A percentile compares a stretch with the other conserved stretches of the same genome.
Evolutionary conservation across 225 moss, liverwort and hornwort genomes (phyloP).

Genomic region (Neckera pumila): DNA sequence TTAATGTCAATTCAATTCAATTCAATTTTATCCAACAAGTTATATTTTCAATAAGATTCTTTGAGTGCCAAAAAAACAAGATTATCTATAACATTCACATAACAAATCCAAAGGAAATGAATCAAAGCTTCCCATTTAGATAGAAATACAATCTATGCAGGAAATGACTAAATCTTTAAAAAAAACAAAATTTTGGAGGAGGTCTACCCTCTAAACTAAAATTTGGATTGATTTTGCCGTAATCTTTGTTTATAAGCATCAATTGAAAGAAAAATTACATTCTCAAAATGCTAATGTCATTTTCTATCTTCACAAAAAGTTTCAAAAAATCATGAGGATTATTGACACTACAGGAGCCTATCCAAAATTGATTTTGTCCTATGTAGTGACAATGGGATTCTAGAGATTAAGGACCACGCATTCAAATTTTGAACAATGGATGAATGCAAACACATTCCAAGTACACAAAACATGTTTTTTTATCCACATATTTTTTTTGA

Average conservation of each 20-base stretch:
- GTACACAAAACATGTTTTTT: accelerated
- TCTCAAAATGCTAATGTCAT: neutral
- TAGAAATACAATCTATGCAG: neutral
- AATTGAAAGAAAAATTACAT: neutral
- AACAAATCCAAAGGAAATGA: neutral
- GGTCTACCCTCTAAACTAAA: accelerated
- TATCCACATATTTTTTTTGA: neutral
- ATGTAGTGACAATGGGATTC: accelerated
- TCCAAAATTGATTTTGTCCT: accelerated
- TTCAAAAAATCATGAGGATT: accelerated
- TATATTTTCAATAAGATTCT: neutral
- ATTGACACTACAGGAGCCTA: accelerated
- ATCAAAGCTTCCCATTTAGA: neutral
- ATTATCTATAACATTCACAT: neutral
- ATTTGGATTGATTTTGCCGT: neutral
- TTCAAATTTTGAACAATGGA: neutral
- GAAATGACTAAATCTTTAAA: too few relatives aligned
- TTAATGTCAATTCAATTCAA: neutral
- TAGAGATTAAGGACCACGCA: neutral
- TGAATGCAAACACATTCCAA: neutral
- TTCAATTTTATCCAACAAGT: neutral
- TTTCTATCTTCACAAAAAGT: neutral
- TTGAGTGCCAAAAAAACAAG: neutral
- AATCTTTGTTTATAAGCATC: neutral
- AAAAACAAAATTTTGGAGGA: too few relatives aligned